Conservation (phyloP, 2,329 filamentous ascomycete genomes). For the Colletotrichum filicis region DNA sequence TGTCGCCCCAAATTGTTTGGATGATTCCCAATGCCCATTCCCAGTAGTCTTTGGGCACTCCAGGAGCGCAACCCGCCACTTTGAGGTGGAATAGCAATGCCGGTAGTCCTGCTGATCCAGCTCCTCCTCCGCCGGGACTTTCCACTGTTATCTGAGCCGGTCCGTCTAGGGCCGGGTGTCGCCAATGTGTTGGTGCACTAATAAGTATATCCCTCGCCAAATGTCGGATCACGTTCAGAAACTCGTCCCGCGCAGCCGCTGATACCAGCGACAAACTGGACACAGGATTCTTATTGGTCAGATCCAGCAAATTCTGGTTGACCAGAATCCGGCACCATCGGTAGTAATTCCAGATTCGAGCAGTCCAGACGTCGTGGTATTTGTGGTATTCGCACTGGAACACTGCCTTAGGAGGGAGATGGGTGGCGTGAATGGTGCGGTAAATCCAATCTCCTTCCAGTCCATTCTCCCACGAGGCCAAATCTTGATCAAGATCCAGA, state of each 20-base stretch:
- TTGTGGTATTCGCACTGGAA: constrained; percentile 65
- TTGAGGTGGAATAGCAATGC: constrained; percentile 61
- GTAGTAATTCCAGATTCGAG: constrained; percentile 68
- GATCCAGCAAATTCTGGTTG: constrained; percentile 59
- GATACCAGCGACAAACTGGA: constrained; percentile 48
- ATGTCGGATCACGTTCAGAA: constrained; percentile 47
- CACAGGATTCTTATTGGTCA: constrained; percentile 49
- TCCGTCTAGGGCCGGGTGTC: constrained; percentile 57
- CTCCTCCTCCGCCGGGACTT: constrained; percentile 51
- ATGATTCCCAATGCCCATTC: constrained; percentile 57
- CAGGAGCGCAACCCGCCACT: constrained; percentile 58
- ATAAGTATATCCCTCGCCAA: constrained; percentile 57
- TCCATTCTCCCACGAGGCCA: constrained; percentile 51
- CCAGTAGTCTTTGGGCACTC: constrained; percentile 54
- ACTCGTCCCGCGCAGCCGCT: constrained; percentile 42
- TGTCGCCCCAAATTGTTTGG: constrained; percentile 60
- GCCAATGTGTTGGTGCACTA: constrained; percentile 62
- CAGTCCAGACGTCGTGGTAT: constrained; percentile 64
- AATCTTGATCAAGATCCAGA: constrained; percentile 50
- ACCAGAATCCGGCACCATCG: constrained; percentile 67
- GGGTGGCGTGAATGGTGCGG: constrained; percentile 43
- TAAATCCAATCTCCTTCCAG: constrained; percentile 51
- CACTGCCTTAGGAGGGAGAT: constrained; percentile 53
- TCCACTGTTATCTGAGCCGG: constrained; percentile 48
- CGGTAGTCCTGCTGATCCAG: constrained; percentile 60